Evolutionary conservation across 441 rosid genomes (phyloP).

Genomic region (Adansonia madagascariensis): DNA sequence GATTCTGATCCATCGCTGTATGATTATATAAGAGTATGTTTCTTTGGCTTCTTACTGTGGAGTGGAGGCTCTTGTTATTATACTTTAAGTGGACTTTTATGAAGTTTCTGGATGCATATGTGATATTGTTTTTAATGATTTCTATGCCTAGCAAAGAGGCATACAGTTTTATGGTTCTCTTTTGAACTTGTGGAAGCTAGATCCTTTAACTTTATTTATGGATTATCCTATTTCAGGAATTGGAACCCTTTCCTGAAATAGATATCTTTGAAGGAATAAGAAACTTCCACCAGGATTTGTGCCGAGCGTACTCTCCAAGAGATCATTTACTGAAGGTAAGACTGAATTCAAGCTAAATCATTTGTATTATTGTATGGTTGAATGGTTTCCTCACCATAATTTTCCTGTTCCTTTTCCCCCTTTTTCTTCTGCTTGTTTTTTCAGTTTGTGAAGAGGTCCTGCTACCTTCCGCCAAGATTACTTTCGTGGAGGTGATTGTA

Average conservation of each 20-base stretch:
- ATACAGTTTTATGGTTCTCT: slow-evolving; percentile 13
- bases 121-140: slow-evolving; percentile 27
- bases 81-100: slow-evolving; percentile 15
- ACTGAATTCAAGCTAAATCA: slow-evolving; percentile 21
- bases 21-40: slow-evolving; percentile 78
- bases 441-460: slow-evolving; percentile 84
- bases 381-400: slow-evolving; percentile 15
- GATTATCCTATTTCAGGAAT: slow-evolving; percentile 56
- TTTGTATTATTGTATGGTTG: slow-evolving; percentile 22
- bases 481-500: slow-evolving; percentile 66
- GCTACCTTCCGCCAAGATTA: slow-evolving; percentile 86
- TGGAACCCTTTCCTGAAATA: slow-evolving; percentile 85
- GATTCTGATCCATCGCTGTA: slow-evolving; percentile 69
- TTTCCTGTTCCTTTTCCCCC: slow-evolving; percentile 24
- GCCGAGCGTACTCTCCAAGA: slow-evolving; percentile 67
- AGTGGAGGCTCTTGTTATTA: slow-evolving; percentile 10
- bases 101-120: not conserved
- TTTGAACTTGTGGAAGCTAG: slow-evolving; percentile 23
- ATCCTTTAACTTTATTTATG: slow-evolving; percentile 23
- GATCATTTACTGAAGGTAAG: slow-evolving; percentile 85
- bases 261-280: slow-evolving; percentile 63
- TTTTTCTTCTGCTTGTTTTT: slow-evolving; percentile 35
- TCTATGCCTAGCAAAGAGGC: not conserved
- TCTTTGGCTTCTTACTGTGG: slow-evolving; percentile 25
- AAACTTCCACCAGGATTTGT: slow-evolving; percentile 64